Evolutionary conservation across 441 rosid genomes (phyloP), one percentile per base, ranked within the genome.

Genomic region (Mallotus repandus): DNA sequence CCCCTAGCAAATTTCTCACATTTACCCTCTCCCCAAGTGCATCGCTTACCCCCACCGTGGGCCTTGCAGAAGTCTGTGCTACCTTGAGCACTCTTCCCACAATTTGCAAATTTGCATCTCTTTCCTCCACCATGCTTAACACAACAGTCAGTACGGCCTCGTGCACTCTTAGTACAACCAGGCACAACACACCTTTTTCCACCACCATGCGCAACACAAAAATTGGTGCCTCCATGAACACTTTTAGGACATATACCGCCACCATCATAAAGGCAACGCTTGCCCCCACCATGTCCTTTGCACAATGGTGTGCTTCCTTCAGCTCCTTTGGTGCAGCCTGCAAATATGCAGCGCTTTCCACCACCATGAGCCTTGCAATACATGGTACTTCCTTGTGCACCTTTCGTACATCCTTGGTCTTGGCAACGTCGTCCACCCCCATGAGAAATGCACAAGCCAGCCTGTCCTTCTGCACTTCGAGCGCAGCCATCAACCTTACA

Each of bases 271-370:
- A 92, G 86, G 81, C 98, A 94, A 10, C 98, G 92, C 72, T 94
- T 94, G 48, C 98, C 97, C 25, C 97, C 98, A 77, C 98, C 98
- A 2, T 94, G 98, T n/a, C 92, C 97, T 82, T 94, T 94, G 83
- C 98, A 94, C 74, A 92, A 72, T 6, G 97, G 97, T 0, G 98
- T 94, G 74, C 97, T 94, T 54, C 98, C 98, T 85, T 94, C 98
- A 0, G 98, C 98, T 16, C 97, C 97, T 71, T 88, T 94, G 9
- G 84, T 85, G 88, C 98, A 94, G 13, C 97, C 97, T 0, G 91
- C 89, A 73, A 94, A 92, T 79, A 94, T 84, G 76, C 98, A 94
- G 13, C 98, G 91, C 60, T 91, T 91, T n/a, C 98, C 98, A 18
- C 98, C 97, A n/a, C 98, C 98, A 22, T 93, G 98, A 29, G 97